Percentiles rank a stretch among this genome's conserved stretches.
These are phyloP conservation scores for Paulownia fortunei DNA, from an alignment of 257 asterid species.

Conservation along the genomic window DNA sequence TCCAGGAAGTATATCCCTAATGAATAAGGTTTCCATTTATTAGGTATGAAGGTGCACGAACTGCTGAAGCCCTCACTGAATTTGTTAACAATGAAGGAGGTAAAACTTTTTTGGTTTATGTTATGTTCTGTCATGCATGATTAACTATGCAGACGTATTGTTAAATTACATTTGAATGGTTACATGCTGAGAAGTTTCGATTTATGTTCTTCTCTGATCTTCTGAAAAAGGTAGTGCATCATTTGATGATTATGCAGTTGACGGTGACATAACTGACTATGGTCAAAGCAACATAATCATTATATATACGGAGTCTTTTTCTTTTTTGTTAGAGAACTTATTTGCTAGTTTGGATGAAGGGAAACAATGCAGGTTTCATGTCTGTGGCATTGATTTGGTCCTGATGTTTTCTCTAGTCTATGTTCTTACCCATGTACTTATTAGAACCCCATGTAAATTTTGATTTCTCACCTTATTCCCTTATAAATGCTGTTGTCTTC, in stretches of 20 bases:
- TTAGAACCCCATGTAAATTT: neutral
- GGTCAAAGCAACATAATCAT: constrained; percentile 22
- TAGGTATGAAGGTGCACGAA: constrained; percentile 87
- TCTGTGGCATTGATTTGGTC: neutral
- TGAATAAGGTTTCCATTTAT: constrained; percentile 13
- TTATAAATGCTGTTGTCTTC: constrained; percentile 28
- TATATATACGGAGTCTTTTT: constrained; percentile 1
- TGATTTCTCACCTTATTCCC: constrained; percentile 9
- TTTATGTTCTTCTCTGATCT: neutral
- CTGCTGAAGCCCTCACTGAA: constrained; percentile 83
- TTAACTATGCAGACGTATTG: neutral
- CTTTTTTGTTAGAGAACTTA: constrained; percentile 1
- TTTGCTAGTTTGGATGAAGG: neutral
- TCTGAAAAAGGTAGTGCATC: neutral
- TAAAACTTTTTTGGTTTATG: constrained; percentile 34
- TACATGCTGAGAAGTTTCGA: neutral
- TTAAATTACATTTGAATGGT: constrained; percentile 2
- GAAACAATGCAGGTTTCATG: constrained; percentile 6
- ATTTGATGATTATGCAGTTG: constrained; percentile 25
- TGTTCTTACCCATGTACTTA: neutral
- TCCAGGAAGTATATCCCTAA: constrained; percentile 12
- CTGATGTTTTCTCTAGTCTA: neutral
- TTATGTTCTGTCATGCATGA: neutral
- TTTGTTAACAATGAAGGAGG: constrained; percentile 86
- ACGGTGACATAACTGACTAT: neutral